Percentiles rank a stretch among this genome's conserved stretches.
phyloP scores from a whole-genome alignment of 306 rosid genomes.

The Ormosia semicastrata region DNA sequence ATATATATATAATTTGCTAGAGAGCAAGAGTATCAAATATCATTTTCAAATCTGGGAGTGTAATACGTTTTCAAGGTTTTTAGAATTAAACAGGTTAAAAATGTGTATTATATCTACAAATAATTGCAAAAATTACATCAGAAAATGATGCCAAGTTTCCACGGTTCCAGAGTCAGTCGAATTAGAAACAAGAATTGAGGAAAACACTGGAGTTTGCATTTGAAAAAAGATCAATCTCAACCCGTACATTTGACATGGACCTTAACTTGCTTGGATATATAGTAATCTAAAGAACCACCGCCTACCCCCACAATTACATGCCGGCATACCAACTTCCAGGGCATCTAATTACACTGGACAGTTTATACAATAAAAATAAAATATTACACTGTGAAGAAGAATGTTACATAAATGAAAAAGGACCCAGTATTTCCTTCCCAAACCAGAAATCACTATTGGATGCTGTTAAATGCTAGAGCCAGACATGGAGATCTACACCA shows the following conservation, averaged over 20 bases:
- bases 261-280: not conserved
- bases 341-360: slow-evolving; percentile 24
- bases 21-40: not conserved
- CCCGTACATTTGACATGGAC: not conserved
- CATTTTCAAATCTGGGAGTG: not conserved
- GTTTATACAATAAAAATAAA: slow-evolving; percentile 25
- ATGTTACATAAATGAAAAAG: slow-evolving; percentile 36
- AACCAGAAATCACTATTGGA: slow-evolving; percentile 26
- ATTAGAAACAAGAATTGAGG: not conserved
- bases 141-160: not conserved
- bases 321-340: not conserved
- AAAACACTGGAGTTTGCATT: slow-evolving; percentile 7
- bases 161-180: not conserved
- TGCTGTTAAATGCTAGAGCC: slow-evolving; percentile 28
- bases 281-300: slow-evolving; percentile 1
- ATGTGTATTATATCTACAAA: not conserved
- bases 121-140: not conserved
- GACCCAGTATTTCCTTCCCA: slow-evolving; percentile 34
- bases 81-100: not conserved
- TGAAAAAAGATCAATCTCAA: not conserved
- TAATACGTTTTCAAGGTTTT: not conserved
- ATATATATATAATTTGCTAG: not conserved
- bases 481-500: slow-evolving; percentile 39
- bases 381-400: slow-evolving; percentile 25
- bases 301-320: slow-evolving; percentile 20